Percentiles rank a stretch among this genome's conserved stretches.
Evolutionary conservation across 1,284 basidiomycete genomes (phyloP).

Genomic region (Grifola frondosa): DNA sequence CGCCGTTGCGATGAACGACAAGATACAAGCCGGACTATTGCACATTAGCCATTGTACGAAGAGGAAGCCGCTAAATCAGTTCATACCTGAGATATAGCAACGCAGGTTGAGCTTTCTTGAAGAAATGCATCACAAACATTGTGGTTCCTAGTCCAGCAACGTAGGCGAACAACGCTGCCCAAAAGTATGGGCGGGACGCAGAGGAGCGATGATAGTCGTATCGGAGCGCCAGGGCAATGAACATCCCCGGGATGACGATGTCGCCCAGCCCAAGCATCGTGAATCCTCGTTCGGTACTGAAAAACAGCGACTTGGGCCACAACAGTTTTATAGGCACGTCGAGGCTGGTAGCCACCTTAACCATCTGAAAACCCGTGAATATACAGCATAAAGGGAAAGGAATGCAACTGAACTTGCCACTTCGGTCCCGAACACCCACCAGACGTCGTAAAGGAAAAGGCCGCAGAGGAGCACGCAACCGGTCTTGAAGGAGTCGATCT

Average conservation of each 20-base stretch:
- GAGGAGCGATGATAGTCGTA: conserved; percentile 71
- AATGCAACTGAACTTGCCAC: conserved; percentile 52
- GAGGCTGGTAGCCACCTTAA: conserved; percentile 87
- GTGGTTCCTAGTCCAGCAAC: conserved; percentile 77
- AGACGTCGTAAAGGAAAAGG: conserved; percentile 88
- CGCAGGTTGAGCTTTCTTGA: conserved; percentile 85
- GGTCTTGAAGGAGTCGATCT: conserved; percentile 89
- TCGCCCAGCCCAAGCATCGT: conserved; percentile 94
- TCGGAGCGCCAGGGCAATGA: conserved; percentile 86
- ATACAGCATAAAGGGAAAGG: not conserved
- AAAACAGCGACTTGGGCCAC: conserved; percentile 75
- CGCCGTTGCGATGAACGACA: conserved; percentile 58
- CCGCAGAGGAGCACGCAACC: conserved; percentile 80
- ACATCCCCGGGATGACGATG: conserved; percentile 88
- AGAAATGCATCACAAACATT: conserved; percentile 87
- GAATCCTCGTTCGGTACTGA: conserved; percentile 61
- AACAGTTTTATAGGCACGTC: conserved; percentile 95
- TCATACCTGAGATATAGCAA: conserved; percentile 86
- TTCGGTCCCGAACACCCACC: conserved; percentile 83
- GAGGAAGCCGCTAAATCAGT: not conserved
- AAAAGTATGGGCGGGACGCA: conserved; percentile 82
- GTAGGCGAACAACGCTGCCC: conserved; percentile 72
- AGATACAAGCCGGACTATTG: conserved; percentile 64
- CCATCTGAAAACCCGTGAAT: conserved; percentile 59
- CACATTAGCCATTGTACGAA: conserved; percentile 5